Conservation (phyloP, 108 stramenopile species). For the Bacterosira constricta region DNA sequence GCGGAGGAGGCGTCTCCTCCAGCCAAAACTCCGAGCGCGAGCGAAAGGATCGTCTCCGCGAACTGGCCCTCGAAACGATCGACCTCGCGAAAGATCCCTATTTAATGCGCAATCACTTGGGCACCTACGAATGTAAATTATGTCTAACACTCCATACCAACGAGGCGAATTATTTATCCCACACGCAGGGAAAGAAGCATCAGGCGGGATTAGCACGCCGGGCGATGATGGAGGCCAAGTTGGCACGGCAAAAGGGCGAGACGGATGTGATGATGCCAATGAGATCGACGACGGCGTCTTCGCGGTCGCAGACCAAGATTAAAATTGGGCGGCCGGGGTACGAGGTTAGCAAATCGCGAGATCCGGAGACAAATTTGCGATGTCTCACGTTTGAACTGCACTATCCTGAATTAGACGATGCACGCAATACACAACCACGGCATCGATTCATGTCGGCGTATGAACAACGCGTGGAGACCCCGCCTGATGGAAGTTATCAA, state of each 20-base stretch:
- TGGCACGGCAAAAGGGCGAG: conserved; percentile 60
- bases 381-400: conserved; percentile 94
- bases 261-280: conserved; percentile 48
- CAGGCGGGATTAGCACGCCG: conserved; percentile 93
- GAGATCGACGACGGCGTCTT: conserved; percentile 7
- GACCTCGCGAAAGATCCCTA: conserved; percentile 99
- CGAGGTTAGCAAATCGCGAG: conserved; percentile 95
- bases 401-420: conserved; percentile 94
- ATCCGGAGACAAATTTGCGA: conserved; percentile 80
- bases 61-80: conserved; percentile 97
- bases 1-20: conserved; percentile 95
- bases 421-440: conserved; percentile 89
- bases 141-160: conserved; percentile 99
- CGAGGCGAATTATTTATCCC: conserved; percentile 98
- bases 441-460: conserved; percentile 99
- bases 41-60: conserved; percentile 94
- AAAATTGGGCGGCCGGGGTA: conserved; percentile 98
- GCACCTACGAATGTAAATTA: conserved; percentile 98
- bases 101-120: conserved; percentile 98
- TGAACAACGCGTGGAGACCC: conserved; percentile 96
- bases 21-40: conserved; percentile 92
- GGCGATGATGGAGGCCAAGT: conserved; percentile 83
- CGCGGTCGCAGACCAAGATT: conserved; percentile 48
- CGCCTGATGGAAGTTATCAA: conserved; percentile 94
- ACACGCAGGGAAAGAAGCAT: conserved; percentile 99